Evolutionary conservation across 805 yeast species (phyloP).

Genomic region (Myxozyma nipponensis): DNA sequence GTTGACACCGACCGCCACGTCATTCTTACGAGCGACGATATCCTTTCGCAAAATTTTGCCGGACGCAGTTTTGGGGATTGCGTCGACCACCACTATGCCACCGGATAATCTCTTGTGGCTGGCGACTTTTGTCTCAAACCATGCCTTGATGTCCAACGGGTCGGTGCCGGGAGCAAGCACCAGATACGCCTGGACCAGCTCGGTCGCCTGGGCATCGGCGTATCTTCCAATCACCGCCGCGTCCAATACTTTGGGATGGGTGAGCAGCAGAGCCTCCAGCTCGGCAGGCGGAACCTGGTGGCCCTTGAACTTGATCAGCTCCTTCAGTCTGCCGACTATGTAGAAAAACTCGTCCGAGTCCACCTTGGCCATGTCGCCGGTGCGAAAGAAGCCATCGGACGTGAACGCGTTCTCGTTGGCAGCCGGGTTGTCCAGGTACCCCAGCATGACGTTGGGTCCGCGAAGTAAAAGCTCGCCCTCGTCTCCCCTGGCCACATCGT

Average conservation of each 20-base stretch:
- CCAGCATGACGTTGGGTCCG: conserved; percentile 52
- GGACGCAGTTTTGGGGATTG: conserved; percentile 87
- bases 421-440: conserved; percentile 47
- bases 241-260: conserved; percentile 71
- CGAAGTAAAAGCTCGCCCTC: conserved; percentile 42
- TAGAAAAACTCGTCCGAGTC: conserved; percentile 39
- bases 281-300: conserved; percentile 93
- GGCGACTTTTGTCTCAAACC: conserved; percentile 39
- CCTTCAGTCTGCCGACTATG: conserved; percentile 60
- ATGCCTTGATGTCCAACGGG: conserved; percentile 30
- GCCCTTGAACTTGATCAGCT: conserved; percentile 64
- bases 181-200: conserved; percentile 38
- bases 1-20: neutral
- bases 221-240: conserved; percentile 78
- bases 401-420: conserved; percentile 47
- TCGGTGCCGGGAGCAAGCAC: conserved; percentile 29
- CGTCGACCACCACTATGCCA: conserved; percentile 63
- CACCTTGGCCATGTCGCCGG: conserved; percentile 52
- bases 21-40: neutral
- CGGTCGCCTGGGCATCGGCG: conserved; percentile 77
- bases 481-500: neutral
- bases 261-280: conserved; percentile 63
- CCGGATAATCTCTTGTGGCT: conserved; percentile 41
- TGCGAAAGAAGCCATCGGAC: conserved; percentile 51
- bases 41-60: conserved; percentile 80